Percentiles rank a stretch among this genome's conserved stretches.
Evolutionary conservation across 2,329 filamentous ascomycete species (phyloP).

Genomic region (Eurotiales sp.): DNA sequence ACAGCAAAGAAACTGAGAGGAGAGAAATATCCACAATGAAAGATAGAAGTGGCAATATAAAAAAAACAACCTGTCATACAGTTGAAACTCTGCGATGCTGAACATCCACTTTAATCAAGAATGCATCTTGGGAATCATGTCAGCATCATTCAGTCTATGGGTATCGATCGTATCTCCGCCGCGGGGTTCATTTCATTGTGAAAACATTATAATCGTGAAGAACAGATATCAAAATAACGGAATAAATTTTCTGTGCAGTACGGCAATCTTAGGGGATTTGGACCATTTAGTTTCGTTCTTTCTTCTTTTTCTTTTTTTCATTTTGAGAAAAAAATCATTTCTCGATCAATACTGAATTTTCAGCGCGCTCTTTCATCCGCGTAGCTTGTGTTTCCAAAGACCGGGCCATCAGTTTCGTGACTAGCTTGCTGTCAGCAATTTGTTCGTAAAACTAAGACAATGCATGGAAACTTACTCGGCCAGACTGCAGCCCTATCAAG

Average conservation of each 20-base stretch:
- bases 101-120: neutral
- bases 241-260: conserved; percentile 4
- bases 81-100: neutral
- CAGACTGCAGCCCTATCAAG: conserved; percentile 86
- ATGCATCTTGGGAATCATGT: conserved; percentile 5
- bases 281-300: neutral
- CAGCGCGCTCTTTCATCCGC: conserved; percentile 59
- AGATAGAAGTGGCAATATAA: neutral
- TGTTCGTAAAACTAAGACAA: neutral
- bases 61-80: neutral
- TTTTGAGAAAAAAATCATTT: conserved; percentile 23
- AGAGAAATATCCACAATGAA: neutral
- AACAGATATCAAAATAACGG: conserved; percentile 3
- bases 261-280: neutral
- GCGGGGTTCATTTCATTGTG: conserved; percentile 7
- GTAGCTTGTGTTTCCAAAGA: conserved; percentile 62
- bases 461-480: conserved; percentile 64
- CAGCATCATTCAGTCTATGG: conserved; percentile 14
- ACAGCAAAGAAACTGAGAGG: neutral
- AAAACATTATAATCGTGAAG: conserved; percentile 1
- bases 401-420: conserved; percentile 66
- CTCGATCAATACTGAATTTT: conserved; percentile 30
- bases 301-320: neutral
- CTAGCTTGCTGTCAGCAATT: conserved; percentile 33
- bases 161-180: conserved; percentile 13